Conservation (phyloP, 495 filamentous ascomycete species). For the Lentithecium fluviatile region DNA sequence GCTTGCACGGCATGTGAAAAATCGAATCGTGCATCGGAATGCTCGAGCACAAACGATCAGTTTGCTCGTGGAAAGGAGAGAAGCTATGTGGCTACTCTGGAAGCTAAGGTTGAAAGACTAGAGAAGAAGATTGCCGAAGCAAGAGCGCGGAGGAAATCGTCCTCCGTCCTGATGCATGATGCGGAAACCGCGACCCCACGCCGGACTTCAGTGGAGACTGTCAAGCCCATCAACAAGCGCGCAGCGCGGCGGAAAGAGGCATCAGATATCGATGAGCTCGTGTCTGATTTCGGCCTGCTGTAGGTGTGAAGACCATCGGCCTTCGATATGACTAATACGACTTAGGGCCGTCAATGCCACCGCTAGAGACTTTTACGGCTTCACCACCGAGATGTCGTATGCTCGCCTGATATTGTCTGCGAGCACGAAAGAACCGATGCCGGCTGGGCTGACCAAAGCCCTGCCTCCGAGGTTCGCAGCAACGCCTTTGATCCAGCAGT, state of each 20-base stretch:
- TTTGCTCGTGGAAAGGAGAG: constrained; percentile 92
- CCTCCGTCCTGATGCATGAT: constrained; percentile 43
- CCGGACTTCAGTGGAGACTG: constrained; percentile 32
- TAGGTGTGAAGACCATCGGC: constrained; percentile 24
- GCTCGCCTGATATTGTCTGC: constrained; percentile 76
- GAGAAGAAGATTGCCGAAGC: constrained; percentile 68
- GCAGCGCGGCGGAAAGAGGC: constrained; percentile 42
- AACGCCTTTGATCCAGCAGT: constrained; percentile 70
- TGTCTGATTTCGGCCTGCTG: constrained; percentile 48
- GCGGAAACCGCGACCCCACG: constrained; percentile 35
- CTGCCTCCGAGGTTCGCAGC: constrained; percentile 67
- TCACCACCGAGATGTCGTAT: constrained; percentile 80
- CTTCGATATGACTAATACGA: neutral
- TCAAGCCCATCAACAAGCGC: constrained; percentile 33
- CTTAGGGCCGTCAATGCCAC: constrained; percentile 83
- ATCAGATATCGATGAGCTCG: constrained; percentile 46
- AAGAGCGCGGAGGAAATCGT: constrained; percentile 55
- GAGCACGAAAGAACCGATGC: constrained; percentile 63
- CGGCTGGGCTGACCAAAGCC: constrained; percentile 53
- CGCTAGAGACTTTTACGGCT: constrained; percentile 85
- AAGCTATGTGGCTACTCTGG: constrained; percentile 90
- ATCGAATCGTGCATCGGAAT: constrained; percentile 73
- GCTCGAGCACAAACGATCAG: constrained; percentile 90
- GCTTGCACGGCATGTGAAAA: constrained; percentile 91
- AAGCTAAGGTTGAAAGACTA: constrained; percentile 81